A percentile compares a stretch with the other conserved stretches of the same genome.
Evolutionary conservation across 352 stramenopile genomes (phyloP).

Genomic region (Thraustochytrium striatum): DNA sequence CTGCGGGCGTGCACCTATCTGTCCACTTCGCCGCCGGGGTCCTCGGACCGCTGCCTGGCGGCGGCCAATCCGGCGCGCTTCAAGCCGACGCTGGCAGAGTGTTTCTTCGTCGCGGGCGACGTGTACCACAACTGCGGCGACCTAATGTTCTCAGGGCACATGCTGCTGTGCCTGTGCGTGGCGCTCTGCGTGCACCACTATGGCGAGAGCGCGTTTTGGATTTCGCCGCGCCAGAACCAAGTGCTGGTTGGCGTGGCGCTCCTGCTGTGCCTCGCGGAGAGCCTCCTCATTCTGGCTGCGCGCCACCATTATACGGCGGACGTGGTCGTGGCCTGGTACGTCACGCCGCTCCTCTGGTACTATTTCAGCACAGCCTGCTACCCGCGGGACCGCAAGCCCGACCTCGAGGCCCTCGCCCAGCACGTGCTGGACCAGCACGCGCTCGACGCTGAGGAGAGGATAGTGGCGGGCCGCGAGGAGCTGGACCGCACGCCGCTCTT

Average conservation of each 20-base stretch:
- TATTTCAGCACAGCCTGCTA: neutral
- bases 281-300: slow-evolving; percentile 3
- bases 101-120: slow-evolving; percentile 12
- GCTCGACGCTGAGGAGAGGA: no score
- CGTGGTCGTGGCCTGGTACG: slow-evolving; percentile 38
- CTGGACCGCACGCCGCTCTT: no score
- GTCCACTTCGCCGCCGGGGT: neutral
- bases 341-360: slow-evolving; percentile 40
- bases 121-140: slow-evolving; percentile 39
- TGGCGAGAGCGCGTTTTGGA: slow-evolving; percentile 37
- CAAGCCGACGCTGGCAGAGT: slow-evolving; percentile 17
- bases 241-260: neutral
- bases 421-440: neutral
- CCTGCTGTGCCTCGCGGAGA: neutral
- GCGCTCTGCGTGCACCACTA: slow-evolving; percentile 7
- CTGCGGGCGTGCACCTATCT: slow-evolving; percentile 8
- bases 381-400: neutral
- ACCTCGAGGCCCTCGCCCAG: slow-evolving; percentile 11
- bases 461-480: no score
- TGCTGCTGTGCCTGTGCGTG: slow-evolving; percentile 5
- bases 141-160: slow-evolving; percentile 40
- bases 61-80: slow-evolving; percentile 4
- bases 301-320: slow-evolving; percentile 38
- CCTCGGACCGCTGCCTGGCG: neutral
- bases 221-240: neutral